Percentiles rank a stretch among this genome's conserved stretches.
Evolutionary conservation across 169 alveolate genomes (phyloP).

Genomic region (Eimeria zaria): DNA sequence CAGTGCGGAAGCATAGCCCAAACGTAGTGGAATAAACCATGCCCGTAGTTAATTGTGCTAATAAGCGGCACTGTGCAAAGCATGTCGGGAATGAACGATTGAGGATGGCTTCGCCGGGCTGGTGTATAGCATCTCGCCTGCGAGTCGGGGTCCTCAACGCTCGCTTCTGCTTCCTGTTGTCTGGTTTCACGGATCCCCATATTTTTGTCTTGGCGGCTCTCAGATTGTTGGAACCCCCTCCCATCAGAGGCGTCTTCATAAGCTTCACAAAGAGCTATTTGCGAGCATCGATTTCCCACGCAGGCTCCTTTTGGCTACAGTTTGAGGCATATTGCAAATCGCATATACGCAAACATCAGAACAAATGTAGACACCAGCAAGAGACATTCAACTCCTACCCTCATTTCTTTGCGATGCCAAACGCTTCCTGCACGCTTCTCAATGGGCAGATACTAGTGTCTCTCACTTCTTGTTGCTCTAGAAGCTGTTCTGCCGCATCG

Average conservation of each 20-base stretch:
- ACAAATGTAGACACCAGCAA: background rate
- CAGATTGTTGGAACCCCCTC: background rate
- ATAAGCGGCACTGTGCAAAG: background rate
- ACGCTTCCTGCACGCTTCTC: background rate
- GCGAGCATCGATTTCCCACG: conserved; percentile 64
- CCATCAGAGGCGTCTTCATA: conserved; percentile 39
- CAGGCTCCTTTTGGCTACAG: conserved; percentile 82
- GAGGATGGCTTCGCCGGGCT: too few relatives aligned
- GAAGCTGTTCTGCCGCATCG: conserved; percentile 36
- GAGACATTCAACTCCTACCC: background rate
- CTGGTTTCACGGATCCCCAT: background rate
- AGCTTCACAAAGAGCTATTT: conserved; percentile 73
- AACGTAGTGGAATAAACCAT: background rate
- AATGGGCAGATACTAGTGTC: background rate
- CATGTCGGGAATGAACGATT: background rate
- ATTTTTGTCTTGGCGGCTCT: background rate
- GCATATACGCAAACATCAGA: background rate
- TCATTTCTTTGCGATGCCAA: background rate
- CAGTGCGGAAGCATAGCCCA: background rate
- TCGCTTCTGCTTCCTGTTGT: background rate
- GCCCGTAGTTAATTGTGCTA: background rate
- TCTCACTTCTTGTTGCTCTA: conserved; percentile 78
- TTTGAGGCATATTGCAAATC: background rate
- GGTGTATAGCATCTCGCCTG: conserved; percentile 5
- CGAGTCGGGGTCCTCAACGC: background rate